Percentiles rank a stretch among this genome's conserved stretches.
Conservation (phyloP, 2,329 filamentous ascomycete species). For the Exophiala phaeomuriformis region DNA sequence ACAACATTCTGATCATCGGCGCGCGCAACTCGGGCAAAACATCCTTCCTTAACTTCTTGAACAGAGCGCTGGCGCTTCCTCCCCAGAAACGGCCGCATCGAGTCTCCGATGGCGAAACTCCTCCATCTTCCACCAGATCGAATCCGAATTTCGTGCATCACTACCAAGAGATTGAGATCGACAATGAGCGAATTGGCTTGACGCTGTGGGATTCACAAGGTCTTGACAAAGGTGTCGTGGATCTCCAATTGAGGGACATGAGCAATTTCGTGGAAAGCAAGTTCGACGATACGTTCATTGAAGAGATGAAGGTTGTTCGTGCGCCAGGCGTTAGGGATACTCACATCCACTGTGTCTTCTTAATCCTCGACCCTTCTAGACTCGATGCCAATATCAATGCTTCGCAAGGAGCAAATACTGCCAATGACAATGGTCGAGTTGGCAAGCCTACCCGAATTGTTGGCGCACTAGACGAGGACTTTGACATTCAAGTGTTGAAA, state of each 20-base stretch:
- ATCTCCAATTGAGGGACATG: conserved; percentile 88
- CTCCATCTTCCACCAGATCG: conserved; percentile 47
- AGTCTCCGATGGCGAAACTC: conserved; percentile 52
- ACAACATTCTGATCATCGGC: conserved; percentile 91
- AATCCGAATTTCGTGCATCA: conserved; percentile 70
- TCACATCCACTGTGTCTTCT: conserved; percentile 92
- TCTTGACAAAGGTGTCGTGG: conserved; percentile 87
- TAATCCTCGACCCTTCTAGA: conserved; percentile 78
- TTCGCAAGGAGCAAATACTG: conserved; percentile 50
- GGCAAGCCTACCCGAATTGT: conserved; percentile 38
- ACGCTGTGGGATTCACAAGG: conserved; percentile 97
- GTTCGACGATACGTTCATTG: conserved; percentile 93
- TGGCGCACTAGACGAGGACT: conserved; percentile 73
- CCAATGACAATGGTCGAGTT: conserved; percentile 45
- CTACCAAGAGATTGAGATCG: conserved; percentile 90
- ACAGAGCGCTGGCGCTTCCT: conserved; percentile 75
- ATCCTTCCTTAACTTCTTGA: conserved; percentile 92
- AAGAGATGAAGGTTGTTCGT: conserved; percentile 95
- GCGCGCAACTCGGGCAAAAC: conserved; percentile 86
- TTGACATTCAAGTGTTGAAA: conserved; percentile 84
- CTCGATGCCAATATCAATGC: conserved; percentile 72
- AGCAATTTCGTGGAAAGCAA: conserved; percentile 91
- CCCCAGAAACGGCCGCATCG: conserved; percentile 60
- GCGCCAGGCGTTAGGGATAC: conserved; percentile 90
- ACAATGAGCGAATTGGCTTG: conserved; percentile 80